These are phyloP conservation scores for Fusarium sacchari DNA, from an alignment of 2,329 filamentous ascomycete species.

Conservation along the genomic window DNA sequence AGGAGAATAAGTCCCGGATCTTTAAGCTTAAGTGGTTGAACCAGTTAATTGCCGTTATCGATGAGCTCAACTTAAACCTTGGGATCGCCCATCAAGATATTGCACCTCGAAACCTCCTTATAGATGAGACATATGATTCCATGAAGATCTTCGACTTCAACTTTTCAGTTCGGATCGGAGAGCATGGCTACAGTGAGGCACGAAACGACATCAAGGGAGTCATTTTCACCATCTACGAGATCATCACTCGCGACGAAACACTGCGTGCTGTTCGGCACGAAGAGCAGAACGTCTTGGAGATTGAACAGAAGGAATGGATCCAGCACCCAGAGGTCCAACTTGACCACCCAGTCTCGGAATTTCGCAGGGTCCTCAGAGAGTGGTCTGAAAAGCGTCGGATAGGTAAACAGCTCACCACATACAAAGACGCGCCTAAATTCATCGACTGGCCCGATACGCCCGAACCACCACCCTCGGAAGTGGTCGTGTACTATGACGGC, in stretches of 20 bases:
- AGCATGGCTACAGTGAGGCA: slow-evolving; percentile 9
- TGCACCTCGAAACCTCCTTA: slow-evolving; percentile 50
- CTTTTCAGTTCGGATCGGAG: slow-evolving; percentile 38
- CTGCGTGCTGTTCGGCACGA: slow-evolving; percentile 37
- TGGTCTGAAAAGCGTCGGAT: slow-evolving; percentile 37
- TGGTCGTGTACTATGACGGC: not conserved
- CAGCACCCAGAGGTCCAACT: slow-evolving; percentile 47
- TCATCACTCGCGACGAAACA: slow-evolving; percentile 48
- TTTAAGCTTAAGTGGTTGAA: slow-evolving; percentile 51
- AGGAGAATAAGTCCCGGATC: slow-evolving; percentile 41
- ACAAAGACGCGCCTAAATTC: slow-evolving; percentile 31
- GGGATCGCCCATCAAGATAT: slow-evolving; percentile 55
- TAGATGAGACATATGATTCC: slow-evolving; percentile 47
- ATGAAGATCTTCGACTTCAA: slow-evolving; percentile 53
- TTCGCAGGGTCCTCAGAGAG: slow-evolving; percentile 39
- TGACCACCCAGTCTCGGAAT: slow-evolving; percentile 46
- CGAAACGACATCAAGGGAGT: slow-evolving; percentile 50
- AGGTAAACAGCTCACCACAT: slow-evolving; percentile 7
- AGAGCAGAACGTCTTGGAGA: slow-evolving; percentile 37
- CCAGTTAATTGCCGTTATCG: slow-evolving; percentile 47
- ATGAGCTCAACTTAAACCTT: slow-evolving; percentile 50
- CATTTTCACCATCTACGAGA: slow-evolving; percentile 51
- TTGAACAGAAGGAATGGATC: slow-evolving; percentile 42
- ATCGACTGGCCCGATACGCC: slow-evolving; percentile 40
- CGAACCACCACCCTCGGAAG: not conserved